Evolutionary conservation across 768 basidiomycete genomes (phyloP).

Genomic region (Tylopilus felleus): DNA sequence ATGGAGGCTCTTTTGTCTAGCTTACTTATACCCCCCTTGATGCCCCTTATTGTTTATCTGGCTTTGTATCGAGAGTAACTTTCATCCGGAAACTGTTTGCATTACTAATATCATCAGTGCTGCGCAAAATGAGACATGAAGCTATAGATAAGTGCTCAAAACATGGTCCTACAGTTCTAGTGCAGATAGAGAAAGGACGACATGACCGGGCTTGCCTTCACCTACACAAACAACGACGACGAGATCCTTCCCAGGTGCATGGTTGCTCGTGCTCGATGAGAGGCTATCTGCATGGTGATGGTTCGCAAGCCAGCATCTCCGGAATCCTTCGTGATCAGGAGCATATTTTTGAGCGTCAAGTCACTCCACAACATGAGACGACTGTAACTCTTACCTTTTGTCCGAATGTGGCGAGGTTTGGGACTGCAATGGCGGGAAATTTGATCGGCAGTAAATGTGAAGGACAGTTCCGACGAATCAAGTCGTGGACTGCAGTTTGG

Average conservation of each 20-base stretch:
- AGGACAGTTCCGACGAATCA: constrained; percentile 13
- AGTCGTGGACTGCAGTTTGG: constrained; percentile 4
- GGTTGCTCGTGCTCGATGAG: background rate
- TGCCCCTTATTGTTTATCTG: too few species aligned
- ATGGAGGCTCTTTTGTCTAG: too few species aligned
- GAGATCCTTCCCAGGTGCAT: background rate
- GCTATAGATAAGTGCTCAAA: background rate
- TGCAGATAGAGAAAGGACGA: background rate
- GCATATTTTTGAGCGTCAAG: background rate
- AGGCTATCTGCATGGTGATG: background rate
- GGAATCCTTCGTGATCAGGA: background rate
- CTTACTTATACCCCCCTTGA: too few species aligned
- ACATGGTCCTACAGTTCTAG: too few species aligned
- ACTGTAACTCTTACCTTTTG: constrained; percentile 4
- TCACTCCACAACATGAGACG: background rate
- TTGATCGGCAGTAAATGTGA: background rate
- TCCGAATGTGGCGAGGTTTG: background rate
- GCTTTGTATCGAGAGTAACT: too few species aligned
- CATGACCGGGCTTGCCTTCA: background rate
- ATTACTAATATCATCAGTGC: too few species aligned
- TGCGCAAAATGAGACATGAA: background rate
- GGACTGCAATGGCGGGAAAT: constrained; percentile 9
- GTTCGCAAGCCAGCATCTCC: background rate
- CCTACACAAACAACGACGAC: background rate
- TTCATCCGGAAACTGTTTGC: too few species aligned